phyloP scores from a whole-genome alignment of 129 eudicot genomes.

The Kitagawia praeruptora region DNA sequence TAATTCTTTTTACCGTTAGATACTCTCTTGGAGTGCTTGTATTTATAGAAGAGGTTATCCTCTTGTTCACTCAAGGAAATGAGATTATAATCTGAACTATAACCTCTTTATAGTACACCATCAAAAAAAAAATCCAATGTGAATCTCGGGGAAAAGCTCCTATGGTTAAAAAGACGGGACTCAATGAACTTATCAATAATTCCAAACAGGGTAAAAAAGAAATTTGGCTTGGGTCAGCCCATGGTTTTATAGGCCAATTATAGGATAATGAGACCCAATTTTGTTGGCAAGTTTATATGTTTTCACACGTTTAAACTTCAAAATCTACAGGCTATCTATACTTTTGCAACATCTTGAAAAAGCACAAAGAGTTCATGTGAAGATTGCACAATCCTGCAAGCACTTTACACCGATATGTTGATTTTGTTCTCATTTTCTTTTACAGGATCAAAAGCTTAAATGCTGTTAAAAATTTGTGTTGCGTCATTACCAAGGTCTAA shows the following conservation, averaged over 20 bases:
- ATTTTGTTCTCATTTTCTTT: slow-evolving; percentile 48
- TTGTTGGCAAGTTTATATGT: no score
- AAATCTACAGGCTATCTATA: no score
- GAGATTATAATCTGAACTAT: no score
- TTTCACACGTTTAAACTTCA: no score
- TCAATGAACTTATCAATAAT: background rate
- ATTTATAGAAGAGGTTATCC: no score
- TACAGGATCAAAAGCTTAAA: slow-evolving; percentile 44
- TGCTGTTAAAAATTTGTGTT: slow-evolving; percentile 48
- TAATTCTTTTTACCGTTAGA: no score
- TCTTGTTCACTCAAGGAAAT: no score
- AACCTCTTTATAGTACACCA: background rate
- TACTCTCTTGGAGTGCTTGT: no score
- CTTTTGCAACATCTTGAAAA: slow-evolving; percentile 7
- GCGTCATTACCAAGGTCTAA: slow-evolving; percentile 47
- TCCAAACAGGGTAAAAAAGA: background rate
- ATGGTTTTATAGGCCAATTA: background rate
- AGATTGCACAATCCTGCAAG: slow-evolving; percentile 71
- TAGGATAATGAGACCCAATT: background rate
- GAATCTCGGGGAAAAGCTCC: slow-evolving; percentile 36
- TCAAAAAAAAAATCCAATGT: slow-evolving; percentile 11
- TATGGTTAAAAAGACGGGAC: background rate
- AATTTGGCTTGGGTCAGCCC: no score
- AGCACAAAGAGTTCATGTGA: slow-evolving; percentile 58
- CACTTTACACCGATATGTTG: slow-evolving; percentile 50